These are phyloP conservation scores for Galeopsis tetrahit DNA, from an alignment of 257 asterid species.

Conservation along the genomic window DNA sequence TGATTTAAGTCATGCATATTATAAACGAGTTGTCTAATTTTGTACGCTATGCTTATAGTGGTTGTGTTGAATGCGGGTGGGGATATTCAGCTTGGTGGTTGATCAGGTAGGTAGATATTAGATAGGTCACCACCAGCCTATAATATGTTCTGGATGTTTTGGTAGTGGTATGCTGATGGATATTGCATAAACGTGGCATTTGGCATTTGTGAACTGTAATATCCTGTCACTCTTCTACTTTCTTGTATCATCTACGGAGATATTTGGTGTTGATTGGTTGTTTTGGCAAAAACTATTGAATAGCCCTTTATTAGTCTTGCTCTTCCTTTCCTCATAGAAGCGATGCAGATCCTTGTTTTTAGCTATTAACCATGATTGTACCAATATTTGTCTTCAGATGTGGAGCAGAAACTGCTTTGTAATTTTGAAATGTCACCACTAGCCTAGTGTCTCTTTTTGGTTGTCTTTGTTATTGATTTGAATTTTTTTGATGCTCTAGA, in stretches of 20 bases:
- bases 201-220: neutral
- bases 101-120: neutral
- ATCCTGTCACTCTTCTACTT: neutral
- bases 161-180: neutral
- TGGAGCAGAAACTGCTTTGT: neutral
- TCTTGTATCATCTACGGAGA: neutral
- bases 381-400: neutral
- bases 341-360: neutral
- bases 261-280: neutral
- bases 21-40: neutral
- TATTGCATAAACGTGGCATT: neutral
- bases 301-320: neutral
- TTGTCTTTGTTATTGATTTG: slow-evolving; percentile 24
- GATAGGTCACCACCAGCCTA: slow-evolving; percentile 2
- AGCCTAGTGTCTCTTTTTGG: slow-evolving; percentile 11
- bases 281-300: neutral
- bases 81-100: neutral
- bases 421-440: neutral
- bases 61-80: neutral
- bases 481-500: slow-evolving; percentile 44
- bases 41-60: neutral
- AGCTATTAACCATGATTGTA: slow-evolving; percentile 10
- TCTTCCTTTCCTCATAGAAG: neutral
- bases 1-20: neutral
- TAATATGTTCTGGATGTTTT: neutral